Evolutionary conservation across 2,329 filamentous ascomycete genomes (phyloP).

Genomic region (Colletotrichum brevisporum): DNA sequence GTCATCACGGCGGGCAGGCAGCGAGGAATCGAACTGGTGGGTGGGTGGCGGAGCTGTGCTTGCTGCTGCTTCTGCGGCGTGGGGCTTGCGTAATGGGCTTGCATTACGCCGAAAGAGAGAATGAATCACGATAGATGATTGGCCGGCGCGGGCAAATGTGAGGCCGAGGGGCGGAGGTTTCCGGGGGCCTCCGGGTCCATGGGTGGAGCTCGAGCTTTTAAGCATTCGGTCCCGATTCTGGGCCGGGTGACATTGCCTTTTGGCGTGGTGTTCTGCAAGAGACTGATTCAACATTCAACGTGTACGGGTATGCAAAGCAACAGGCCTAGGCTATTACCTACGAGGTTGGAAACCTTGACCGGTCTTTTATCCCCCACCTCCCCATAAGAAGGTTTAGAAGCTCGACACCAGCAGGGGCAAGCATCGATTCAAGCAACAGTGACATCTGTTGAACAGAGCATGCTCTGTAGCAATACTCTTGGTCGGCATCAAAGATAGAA

Average conservation of each 20-base stretch:
- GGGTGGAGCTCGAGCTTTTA: no score
- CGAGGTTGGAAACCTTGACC: background rate
- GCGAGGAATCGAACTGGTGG: conserved; percentile 23
- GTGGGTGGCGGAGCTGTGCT: conserved; percentile 32
- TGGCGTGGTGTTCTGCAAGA: background rate
- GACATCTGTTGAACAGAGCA: no score
- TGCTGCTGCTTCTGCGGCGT: no score
- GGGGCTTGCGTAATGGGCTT: conserved; percentile 35
- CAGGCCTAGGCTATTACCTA: no score
- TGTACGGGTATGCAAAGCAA: no score
- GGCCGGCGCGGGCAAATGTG: conserved; percentile 15
- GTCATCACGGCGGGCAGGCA: conserved; percentile 28
- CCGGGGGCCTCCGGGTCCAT: background rate
- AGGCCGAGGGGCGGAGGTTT: conserved; percentile 9
- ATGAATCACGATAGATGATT: conserved; percentile 3
- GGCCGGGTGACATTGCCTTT: background rate
- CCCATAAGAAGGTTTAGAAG: no score
- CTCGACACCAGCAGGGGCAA: no score
- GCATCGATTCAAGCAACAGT: no score
- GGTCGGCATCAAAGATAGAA: no score
- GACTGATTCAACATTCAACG: no score
- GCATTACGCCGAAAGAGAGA: background rate
- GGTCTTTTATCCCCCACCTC: background rate
- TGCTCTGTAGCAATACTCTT: no score
- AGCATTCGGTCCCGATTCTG: background rate